Evolutionary conservation across 305 asterid species (phyloP).

Genomic region (Fraxinus greggii): DNA sequence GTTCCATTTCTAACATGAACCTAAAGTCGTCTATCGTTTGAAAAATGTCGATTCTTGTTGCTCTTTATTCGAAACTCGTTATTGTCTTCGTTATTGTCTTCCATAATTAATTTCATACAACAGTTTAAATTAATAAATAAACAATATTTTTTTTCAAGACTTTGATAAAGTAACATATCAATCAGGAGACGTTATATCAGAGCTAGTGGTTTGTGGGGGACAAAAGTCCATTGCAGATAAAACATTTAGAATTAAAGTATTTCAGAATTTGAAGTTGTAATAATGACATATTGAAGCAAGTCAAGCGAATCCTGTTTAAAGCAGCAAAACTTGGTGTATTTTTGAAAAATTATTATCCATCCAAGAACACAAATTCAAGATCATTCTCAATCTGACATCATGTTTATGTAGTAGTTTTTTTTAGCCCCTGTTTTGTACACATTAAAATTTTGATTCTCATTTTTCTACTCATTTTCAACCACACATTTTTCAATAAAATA

Average conservation of each 20-base stretch:
- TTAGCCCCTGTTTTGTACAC: no score
- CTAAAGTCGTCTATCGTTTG: neutral
- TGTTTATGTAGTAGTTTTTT: neutral
- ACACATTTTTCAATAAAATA: no score
- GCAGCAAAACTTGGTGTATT: neutral
- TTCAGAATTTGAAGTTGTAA: neutral
- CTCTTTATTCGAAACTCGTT: slow-evolving; percentile 14
- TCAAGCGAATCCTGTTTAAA: neutral
- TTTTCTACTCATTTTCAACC: no score
- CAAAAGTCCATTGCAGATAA: neutral
- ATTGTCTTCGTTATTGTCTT: neutral
- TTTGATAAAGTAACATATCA: neutral
- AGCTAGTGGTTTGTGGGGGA: neutral
- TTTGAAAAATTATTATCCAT: neutral
- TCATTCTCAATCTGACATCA: neutral
- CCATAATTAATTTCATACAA: neutral
- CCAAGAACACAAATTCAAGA: neutral
- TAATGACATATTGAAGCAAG: neutral
- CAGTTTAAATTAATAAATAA: neutral
- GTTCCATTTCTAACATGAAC: neutral
- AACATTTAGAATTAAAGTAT: neutral
- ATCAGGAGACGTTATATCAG: neutral
- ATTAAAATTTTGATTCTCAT: no score
- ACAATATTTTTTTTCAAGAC: neutral
- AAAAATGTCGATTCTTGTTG: neutral